Conservation (phyloP, 768 basidiomycete genomes). For the Macrolepiota albuminosa region DNA sequence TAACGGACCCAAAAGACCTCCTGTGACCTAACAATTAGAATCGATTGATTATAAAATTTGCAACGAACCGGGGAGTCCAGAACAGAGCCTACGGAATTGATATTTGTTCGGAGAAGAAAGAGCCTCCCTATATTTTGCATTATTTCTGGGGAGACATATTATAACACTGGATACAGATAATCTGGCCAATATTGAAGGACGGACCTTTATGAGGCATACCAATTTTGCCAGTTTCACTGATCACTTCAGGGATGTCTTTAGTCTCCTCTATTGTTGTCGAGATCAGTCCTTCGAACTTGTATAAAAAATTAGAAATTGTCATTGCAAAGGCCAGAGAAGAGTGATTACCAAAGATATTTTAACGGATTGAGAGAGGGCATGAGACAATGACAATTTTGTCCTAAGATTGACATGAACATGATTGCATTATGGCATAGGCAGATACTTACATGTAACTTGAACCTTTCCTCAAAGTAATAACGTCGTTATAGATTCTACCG, state of each 20-base stretch:
- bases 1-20: slow-evolving; percentile 88
- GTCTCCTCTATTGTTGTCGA: slow-evolving; percentile 94
- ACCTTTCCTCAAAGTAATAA: slow-evolving; percentile 90
- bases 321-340: background rate
- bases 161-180: slow-evolving; percentile 3
- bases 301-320: background rate
- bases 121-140: slow-evolving; percentile 97
- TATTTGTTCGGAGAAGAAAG: slow-evolving; percentile 90
- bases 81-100: slow-evolving; percentile 95
- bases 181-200: slow-evolving; percentile 3
- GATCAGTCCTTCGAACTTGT: slow-evolving; percentile 86
- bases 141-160: slow-evolving; percentile 54
- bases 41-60: background rate
- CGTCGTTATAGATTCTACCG: slow-evolving; percentile 90
- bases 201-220: slow-evolving; percentile 80
- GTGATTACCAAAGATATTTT: slow-evolving; percentile 82
- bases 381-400: slow-evolving; percentile 94
- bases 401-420: slow-evolving; percentile 31
- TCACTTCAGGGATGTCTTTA: slow-evolving; percentile 90
- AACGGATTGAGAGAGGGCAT: slow-evolving; percentile 93
- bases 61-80: slow-evolving; percentile 77
- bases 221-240: slow-evolving; percentile 93
- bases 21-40: slow-evolving; percentile 29
- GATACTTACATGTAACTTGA: slow-evolving; percentile 87
- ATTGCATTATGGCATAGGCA: background rate